Base-by-base conservation (phyloP, 108 stramenopile species). In the Nitzschia sp. region DNA sequence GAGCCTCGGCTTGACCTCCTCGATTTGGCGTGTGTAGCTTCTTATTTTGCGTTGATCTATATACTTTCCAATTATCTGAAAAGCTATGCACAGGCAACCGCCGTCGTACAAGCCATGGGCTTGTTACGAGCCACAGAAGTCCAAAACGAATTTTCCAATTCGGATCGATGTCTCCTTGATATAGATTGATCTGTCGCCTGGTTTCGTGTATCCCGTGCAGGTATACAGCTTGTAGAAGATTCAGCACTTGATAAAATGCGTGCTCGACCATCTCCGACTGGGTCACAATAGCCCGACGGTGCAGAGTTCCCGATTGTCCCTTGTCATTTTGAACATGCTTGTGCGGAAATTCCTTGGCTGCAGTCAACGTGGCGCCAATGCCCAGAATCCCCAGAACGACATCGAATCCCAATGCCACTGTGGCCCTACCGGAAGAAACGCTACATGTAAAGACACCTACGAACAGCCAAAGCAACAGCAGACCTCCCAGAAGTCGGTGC, bases 211-310 rank as follows among this genome's bases (percentile, higher is more conserved):
- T 53, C 2, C 53, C 3, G 47, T 94, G 86, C 9, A 94, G 70
- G 62, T 79, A 91, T 2, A 90, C 0, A 0, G 85, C 78, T 68
- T 95, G 93, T 19, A 50, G 33, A 0, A 95, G 58, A 70, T 95
- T 95, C 61, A 95, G 67, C 3, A 22, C 69, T 69, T 95, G 93
- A 65, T 95, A 95, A 67, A 92, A 92, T 17, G 77, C 71, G 74
- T 95, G 93, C 58, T 95, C 93, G 3, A 95, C 67, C 93, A 95
- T 95, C 77, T 95, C 93, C 11, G 69, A 53, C 34, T 88, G 85
- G 45, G 90, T 95, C n/a, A 95, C 90, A 32, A 86, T 85, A 16
- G 93, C 87, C 27, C 46, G 35, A 25, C 74, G 54, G 16, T 87
- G 80, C 30, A 95, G 66, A 23, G 89, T 87, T 13, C 93, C 93